Evolutionary conservation across 352 stramenopile genomes (phyloP), one percentile per base, ranked within the genome.

Genomic region (Thalassiosira allenii): DNA sequence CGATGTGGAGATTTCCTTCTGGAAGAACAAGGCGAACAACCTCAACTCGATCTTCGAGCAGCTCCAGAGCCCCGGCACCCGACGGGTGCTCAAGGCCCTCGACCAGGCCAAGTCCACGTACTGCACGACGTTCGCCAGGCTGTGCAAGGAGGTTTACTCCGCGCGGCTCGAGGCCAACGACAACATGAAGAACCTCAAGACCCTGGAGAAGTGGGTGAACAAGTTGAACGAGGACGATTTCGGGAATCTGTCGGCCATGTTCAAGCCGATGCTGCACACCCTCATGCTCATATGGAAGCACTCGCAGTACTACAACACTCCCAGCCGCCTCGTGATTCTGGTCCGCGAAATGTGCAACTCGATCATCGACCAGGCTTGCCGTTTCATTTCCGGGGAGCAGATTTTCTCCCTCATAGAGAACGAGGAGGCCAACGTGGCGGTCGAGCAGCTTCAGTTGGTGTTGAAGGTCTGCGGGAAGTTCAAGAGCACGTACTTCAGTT

Each of bases 221-320:
- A 96, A 96, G 14, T 87, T 98, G 79, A 97, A 96, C 43, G 96
- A 98, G 71, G 96, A 98, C 49, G 96, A 98, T 79, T 98, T 98
- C 47, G 74, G 69, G 23, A 96, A 94, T 9, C 86, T 98, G 9
- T 93, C 92, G 1, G 89, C 97, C 59, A 87, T 98, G 20, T 99
- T 99, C 90, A 99, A 98, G 86, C 97, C 97, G n/a, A 98, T 98
- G 90, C 87, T 99, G 14, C 97, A 99, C 81, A 98, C 98, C 62
- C 97, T 99, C 12, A 90, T 99, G 69, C 87, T 99, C 22, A 99
- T 99, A 73, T 99, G 97, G 97, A 99, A 99, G 84, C 98, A 99
- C 89, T 98, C 96, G 25, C 97, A 97, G 84, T 95, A 98, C 87
- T 99, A 99, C 94, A 99, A 99, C 87, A 98, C 96, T 5, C 95